Conservation (phyloP, 208 protist species). For the Sergeia podlipaevii region DNA sequence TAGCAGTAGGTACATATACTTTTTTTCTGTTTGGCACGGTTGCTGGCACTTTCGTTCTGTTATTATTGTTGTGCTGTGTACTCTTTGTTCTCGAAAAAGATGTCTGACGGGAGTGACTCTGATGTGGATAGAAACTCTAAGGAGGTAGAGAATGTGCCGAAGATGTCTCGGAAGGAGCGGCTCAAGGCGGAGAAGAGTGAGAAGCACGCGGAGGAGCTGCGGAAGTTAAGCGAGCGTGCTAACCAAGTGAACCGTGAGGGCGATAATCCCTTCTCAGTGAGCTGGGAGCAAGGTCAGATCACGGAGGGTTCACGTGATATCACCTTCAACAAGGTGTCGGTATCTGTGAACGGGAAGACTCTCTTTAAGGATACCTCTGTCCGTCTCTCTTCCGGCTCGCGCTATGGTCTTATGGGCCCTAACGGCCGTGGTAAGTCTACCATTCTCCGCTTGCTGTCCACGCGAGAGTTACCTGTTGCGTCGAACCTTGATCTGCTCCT, state of each 20-base stretch:
- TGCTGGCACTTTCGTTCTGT: too few species aligned
- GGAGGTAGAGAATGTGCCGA: not conserved
- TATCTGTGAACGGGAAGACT: conserved; percentile 81
- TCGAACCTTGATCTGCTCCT: conserved; percentile 92
- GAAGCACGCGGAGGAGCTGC: conserved; percentile 55
- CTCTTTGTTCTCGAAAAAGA: too few species aligned
- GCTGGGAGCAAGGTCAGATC: conserved; percentile 48
- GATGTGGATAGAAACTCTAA: not conserved
- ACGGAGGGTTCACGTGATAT: conserved; percentile 80
- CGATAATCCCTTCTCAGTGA: conserved; percentile 84
- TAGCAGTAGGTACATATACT: too few species aligned
- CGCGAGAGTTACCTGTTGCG: conserved; percentile 87
- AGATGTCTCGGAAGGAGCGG: conserved; percentile 63
- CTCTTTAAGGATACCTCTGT: conserved; percentile 81
- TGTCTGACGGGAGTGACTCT: too few species aligned
- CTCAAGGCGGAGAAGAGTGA: conserved; percentile 58
- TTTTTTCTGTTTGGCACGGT: too few species aligned
- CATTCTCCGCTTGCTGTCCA: conserved; percentile 86
- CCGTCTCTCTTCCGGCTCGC: conserved; percentile 79
- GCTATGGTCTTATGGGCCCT: conserved; percentile 95
- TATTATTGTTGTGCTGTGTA: too few species aligned
- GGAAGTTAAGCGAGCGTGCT: conserved; percentile 40
- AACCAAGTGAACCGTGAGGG: conserved; percentile 57
- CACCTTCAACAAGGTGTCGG: conserved; percentile 78
- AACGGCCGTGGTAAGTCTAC: conserved; percentile 96